These are phyloP conservation scores for Pseudogymnoascus pannorum DNA, from an alignment of 2,329 filamentous ascomycete species.

Conservation along the genomic window DNA sequence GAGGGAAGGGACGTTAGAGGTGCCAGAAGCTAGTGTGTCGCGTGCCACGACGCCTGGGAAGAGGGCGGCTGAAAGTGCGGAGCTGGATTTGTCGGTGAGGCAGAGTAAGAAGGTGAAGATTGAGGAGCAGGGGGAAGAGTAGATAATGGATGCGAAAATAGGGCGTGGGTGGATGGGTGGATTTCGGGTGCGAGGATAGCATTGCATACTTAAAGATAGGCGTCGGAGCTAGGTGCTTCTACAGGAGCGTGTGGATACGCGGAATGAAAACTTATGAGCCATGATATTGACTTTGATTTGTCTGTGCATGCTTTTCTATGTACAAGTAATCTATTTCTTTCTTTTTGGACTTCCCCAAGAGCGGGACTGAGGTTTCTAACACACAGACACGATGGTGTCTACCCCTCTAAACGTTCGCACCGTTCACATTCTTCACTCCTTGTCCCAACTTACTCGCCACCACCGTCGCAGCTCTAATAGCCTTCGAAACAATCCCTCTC, in stretches of 20 bases:
- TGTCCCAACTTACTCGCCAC: constrained; percentile 60
- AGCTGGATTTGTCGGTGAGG: constrained; percentile 17
- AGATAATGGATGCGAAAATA: neutral
- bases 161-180: constrained; percentile 8
- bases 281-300: neutral
- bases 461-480: constrained; percentile 62
- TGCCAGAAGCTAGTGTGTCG: constrained; percentile 40
- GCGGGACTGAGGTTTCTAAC: neutral
- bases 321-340: neutral
- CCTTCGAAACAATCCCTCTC: constrained; percentile 58
- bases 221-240: neutral
- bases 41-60: constrained; percentile 24
- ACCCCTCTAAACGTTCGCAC: neutral
- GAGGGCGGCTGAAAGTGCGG: constrained; percentile 35
- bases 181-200: neutral
- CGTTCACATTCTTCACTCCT: constrained; percentile 28
- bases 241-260: neutral
- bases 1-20: constrained; percentile 37
- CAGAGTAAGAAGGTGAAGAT: constrained; percentile 11
- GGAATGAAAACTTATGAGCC: neutral
- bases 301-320: neutral
- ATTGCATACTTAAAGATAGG: neutral
- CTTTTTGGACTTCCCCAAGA: neutral
- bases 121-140: neutral
- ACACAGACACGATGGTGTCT: neutral